Percentiles rank a stretch among this genome's conserved stretches.
Conservation (phyloP, 78 protist genomes). For the Dictyostelium capitatum region DNA sequence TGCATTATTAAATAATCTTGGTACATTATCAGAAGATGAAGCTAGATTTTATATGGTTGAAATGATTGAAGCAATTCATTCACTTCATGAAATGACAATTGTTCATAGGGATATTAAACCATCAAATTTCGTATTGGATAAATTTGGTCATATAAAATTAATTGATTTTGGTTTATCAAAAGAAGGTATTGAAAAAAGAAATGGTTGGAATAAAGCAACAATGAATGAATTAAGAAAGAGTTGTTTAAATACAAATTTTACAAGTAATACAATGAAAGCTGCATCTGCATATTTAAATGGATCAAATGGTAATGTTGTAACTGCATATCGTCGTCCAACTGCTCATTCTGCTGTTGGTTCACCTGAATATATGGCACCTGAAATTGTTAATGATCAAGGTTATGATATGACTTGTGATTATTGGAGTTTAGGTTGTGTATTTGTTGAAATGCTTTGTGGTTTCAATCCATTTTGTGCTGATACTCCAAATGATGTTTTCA, state of each 20-base stretch:
- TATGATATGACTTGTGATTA: slow-evolving; percentile 92
- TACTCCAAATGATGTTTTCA: slow-evolving; percentile 85
- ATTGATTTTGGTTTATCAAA: slow-evolving; percentile 94
- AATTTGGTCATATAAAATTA: slow-evolving; percentile 88
- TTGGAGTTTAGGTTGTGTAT: slow-evolving; percentile 92
- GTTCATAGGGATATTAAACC: slow-evolving; percentile 97
- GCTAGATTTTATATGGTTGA: slow-evolving; percentile 94
- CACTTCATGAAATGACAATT: slow-evolving; percentile 89
- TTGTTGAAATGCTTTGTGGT: slow-evolving; percentile 87
- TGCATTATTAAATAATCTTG: slow-evolving; percentile 55
- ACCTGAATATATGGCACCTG: slow-evolving; percentile 95
- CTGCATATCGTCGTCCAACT: slow-evolving; percentile 36
- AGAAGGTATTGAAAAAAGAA: slow-evolving; percentile 62
- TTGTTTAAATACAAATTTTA: not conserved
- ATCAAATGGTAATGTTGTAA: not conserved
- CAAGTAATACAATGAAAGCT: not conserved
- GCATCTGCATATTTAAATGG: not conserved
- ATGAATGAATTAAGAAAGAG: slow-evolving; percentile 60
- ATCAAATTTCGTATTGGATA: slow-evolving; percentile 84
- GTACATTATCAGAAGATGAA: slow-evolving; percentile 70
- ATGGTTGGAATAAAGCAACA: slow-evolving; percentile 30
- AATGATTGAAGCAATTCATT: slow-evolving; percentile 89
- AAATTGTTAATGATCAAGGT: slow-evolving; percentile 86
- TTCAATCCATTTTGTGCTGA: slow-evolving; percentile 93
- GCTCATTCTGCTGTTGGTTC: slow-evolving; percentile 91